A percentile compares a stretch with the other conserved stretches of the same genome.
phyloP scores from a whole-genome alignment of 2,329 filamentous ascomycete species.

The Colletotrichum australisinense region DNA sequence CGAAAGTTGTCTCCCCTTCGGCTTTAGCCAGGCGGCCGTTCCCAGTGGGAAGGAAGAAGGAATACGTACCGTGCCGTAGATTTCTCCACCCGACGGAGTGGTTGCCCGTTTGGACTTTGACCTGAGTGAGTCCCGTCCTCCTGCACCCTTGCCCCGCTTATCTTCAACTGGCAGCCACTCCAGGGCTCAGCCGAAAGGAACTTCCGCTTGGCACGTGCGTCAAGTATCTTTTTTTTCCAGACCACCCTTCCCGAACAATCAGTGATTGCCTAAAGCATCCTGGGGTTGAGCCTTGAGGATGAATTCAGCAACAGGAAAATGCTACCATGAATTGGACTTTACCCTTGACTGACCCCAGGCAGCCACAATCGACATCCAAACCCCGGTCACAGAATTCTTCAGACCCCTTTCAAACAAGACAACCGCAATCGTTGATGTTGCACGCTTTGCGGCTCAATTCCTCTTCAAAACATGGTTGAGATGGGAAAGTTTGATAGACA shows the following conservation, averaged over 20 bases:
- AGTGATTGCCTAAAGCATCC: constrained; percentile 24
- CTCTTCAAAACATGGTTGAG: background rate
- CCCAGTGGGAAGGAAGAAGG: background rate
- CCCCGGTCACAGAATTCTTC: background rate
- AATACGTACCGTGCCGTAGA: background rate
- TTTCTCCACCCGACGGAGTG: constrained; percentile 9
- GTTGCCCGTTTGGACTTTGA: constrained; percentile 26
- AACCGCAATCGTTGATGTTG: background rate
- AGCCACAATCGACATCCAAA: constrained; percentile 13
- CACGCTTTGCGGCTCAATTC: too few relatives aligned
- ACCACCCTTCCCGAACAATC: background rate
- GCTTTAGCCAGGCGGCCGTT: constrained; percentile 13
- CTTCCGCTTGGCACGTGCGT: background rate
- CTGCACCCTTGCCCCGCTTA: background rate
- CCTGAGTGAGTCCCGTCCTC: background rate
- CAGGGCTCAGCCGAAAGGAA: background rate
- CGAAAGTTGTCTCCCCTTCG: constrained; percentile 9
- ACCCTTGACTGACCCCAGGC: constrained; percentile 9
- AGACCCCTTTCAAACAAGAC: background rate
- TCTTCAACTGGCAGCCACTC: background rate
- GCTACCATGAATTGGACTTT: background rate
- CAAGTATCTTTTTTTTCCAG: background rate
- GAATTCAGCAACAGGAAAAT: constrained; percentile 2
- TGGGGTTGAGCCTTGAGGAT: background rate
- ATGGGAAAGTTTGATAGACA: background rate